Percentiles rank a stretch among this genome's conserved stretches.
phyloP scores from a whole-genome alignment of 306 rosid genomes.

The Quercus ilex region DNA sequence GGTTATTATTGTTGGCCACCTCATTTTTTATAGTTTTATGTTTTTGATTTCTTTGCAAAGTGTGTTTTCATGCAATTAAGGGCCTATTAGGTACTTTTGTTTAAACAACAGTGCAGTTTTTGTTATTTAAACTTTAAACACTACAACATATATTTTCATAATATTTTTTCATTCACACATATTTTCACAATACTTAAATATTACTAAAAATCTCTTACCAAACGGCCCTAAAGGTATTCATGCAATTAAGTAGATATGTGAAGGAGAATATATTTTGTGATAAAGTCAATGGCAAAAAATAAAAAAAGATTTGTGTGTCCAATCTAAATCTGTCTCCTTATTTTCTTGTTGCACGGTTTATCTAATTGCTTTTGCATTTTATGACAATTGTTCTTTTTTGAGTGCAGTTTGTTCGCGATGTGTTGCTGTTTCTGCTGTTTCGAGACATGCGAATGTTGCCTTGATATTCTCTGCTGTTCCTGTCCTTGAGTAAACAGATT shows the following conservation, averaged over 20 bases:
- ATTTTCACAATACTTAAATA: too few species aligned
- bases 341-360: neutral
- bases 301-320: neutral
- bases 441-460: constrained; percentile 35
- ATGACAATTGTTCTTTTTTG: neutral
- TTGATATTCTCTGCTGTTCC: constrained; percentile 28
- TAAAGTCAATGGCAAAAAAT: neutral
- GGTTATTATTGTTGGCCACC: neutral
- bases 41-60: neutral
- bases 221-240: neutral
- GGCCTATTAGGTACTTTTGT: rapidly evolving
- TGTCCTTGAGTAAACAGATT: constrained; percentile 7
- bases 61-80: neutral
- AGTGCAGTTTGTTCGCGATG: constrained; percentile 22
- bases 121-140: too few species aligned
- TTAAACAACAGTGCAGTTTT: neutral
- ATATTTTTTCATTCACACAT: rapidly evolving
- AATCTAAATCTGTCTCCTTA: neutral
- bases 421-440: constrained; percentile 35
- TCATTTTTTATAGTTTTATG: neutral
- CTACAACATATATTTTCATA: rapidly evolving
- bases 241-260: neutral
- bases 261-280: neutral
- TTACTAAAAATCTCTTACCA: rapidly evolving
- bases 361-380: neutral